phyloP scores from a whole-genome alignment of 495 filamentous ascomycete genomes.

The Podospora comata region DNA sequence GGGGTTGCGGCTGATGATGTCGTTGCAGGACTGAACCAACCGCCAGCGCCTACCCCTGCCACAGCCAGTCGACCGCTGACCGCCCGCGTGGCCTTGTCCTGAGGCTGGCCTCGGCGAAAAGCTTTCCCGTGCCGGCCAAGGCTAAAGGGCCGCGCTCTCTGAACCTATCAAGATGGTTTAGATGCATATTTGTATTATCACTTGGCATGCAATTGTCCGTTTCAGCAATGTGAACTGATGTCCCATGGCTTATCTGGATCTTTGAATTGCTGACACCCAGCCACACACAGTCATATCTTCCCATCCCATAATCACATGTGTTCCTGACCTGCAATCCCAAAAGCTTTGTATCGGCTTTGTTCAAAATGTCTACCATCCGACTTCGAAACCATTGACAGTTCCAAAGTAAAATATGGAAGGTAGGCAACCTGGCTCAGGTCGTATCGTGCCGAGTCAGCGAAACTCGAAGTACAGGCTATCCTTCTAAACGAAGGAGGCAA shows the following conservation, averaged over 20 bases:
- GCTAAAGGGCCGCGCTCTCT: neutral
- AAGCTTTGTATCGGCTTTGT: neutral
- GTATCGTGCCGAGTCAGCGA: conserved; percentile 3
- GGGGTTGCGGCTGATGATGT: neutral
- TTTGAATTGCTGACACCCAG: neutral
- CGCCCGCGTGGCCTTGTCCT: neutral
- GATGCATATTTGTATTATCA: neutral
- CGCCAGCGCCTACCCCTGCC: neutral
- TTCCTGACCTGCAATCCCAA: neutral
- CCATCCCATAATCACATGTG: neutral
- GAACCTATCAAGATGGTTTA: neutral
- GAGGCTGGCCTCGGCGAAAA: neutral
- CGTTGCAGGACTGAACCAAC: neutral
- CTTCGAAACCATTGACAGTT: neutral
- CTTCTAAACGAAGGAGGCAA: conserved; percentile 1
- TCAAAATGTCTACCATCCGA: neutral
- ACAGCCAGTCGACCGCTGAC: neutral
- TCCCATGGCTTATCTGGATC: too few relatives aligned
- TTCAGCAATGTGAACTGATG: too few relatives aligned
- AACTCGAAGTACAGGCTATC: neutral
- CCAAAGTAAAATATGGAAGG: conserved; percentile 2
- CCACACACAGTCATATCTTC: too few relatives aligned
- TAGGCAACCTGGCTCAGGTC: neutral
- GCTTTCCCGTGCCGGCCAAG: neutral
- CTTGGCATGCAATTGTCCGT: too few relatives aligned